Conservation (phyloP, 495 filamentous ascomycete genomes). For the Podospora sp. region DNA sequence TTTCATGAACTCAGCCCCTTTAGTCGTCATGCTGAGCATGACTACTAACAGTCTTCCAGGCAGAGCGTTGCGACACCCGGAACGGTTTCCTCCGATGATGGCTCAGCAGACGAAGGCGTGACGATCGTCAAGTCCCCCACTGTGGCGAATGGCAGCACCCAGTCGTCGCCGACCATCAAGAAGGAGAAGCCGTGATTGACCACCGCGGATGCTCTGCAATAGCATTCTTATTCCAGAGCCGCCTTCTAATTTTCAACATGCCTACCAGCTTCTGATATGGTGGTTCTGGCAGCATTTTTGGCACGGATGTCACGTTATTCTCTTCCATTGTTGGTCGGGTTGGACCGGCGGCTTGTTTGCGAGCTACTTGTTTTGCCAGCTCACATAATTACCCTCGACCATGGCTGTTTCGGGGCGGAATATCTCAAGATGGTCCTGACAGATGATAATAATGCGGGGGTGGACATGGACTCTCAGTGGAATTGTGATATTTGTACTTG, state of each 20-base stretch:
- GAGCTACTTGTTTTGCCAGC: conserved; percentile 31
- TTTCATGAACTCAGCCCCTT: neutral
- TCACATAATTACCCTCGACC: conserved; percentile 35
- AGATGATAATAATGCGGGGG: conserved; percentile 24
- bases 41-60: conserved; percentile 37
- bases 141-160: conserved; percentile 51
- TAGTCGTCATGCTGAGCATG: conserved; percentile 13
- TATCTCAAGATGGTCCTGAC: conserved; percentile 33
- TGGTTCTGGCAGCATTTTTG: conserved; percentile 32
- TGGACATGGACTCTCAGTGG: conserved; percentile 27
- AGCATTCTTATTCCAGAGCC: neutral
- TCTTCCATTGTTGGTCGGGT: conserved; percentile 20
- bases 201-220: conserved; percentile 7
- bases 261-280: conserved; percentile 22
- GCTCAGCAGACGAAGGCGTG: conserved; percentile 48
- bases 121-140: conserved; percentile 56
- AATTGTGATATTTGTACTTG: conserved; percentile 10
- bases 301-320: conserved; percentile 36
- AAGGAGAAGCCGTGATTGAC: conserved; percentile 41
- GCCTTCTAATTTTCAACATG: conserved; percentile 1
- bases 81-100: conserved; percentile 45
- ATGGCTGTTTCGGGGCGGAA: conserved; percentile 27
- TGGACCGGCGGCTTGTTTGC: conserved; percentile 10
- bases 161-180: conserved; percentile 53
- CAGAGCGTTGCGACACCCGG: conserved; percentile 30